Percentiles rank a stretch among this genome's conserved stretches.
Evolutionary conservation across 179 eudicot genomes (phyloP).

Genomic region (Spergularia azorica): DNA sequence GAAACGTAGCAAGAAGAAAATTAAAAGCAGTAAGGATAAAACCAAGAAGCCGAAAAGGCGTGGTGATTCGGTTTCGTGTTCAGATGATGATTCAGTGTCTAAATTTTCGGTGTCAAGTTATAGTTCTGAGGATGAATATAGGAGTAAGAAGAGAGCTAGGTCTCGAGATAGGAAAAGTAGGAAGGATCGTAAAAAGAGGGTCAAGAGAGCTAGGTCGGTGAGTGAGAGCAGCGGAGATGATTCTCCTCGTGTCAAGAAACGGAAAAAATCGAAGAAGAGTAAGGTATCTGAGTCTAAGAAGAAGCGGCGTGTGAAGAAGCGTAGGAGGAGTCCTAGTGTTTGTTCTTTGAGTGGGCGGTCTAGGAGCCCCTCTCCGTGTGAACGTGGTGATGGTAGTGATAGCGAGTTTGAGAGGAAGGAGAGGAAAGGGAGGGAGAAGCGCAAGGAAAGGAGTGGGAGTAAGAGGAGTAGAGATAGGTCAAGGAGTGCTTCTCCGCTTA

Average conservation of each 20-base stretch:
- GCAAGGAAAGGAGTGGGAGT: conserved; percentile 27
- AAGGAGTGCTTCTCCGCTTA: conserved; percentile 46
- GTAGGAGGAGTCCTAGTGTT: conserved; percentile 50
- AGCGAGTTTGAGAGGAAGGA: conserved; percentile 27
- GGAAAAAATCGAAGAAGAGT: conserved; percentile 46
- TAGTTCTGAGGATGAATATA: conserved; percentile 38
- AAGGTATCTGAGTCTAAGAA: conserved; percentile 35
- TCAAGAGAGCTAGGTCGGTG: conserved; percentile 36
- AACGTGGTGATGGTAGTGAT: conserved; percentile 40
- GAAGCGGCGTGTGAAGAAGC: conserved; percentile 50
- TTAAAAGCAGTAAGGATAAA: conserved; percentile 47
- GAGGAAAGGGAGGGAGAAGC: conserved; percentile 34
- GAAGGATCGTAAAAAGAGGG: conserved; percentile 52
- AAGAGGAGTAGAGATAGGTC: conserved; percentile 38
- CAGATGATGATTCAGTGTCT: conserved; percentile 37
- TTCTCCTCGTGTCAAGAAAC: conserved; percentile 42
- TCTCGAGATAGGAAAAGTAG: conserved; percentile 43
- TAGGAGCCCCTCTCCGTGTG: conserved; percentile 36
- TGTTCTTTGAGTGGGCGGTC: conserved; percentile 55
- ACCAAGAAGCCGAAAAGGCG: conserved; percentile 50
- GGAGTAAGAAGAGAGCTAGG: conserved; percentile 44
- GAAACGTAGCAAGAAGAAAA: conserved; percentile 59
- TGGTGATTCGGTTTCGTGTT: conserved; percentile 42
- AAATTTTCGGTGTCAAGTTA: conserved; percentile 31
- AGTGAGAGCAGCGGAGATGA: conserved; percentile 36